These are phyloP conservation scores for Crithidia acanthocephali DNA, from an alignment of 208 protist species.

Conservation along the genomic window DNA sequence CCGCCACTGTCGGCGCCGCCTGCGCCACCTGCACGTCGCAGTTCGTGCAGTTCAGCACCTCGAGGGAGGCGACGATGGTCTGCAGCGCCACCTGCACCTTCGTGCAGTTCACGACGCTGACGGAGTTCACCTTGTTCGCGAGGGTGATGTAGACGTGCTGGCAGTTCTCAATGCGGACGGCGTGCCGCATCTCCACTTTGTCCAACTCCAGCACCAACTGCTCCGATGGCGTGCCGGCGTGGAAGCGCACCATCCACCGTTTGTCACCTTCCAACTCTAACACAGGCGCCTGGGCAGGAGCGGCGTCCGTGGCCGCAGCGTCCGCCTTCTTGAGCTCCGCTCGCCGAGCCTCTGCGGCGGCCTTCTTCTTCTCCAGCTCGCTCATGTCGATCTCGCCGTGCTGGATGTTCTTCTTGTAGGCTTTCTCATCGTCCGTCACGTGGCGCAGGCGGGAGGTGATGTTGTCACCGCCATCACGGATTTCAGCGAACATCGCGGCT, in stretches of 20 bases:
- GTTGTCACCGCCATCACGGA: conserved; percentile 64
- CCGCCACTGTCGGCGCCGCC: conserved; percentile 61
- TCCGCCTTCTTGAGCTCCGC: conserved; percentile 22
- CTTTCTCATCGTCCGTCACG: conserved; percentile 74
- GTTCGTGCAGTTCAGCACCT: conserved; percentile 71
- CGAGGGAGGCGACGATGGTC: conserved; percentile 64
- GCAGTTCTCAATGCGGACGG: conserved; percentile 78
- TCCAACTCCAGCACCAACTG: conserved; percentile 52
- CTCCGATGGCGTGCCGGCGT: conserved; percentile 46
- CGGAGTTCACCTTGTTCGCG: conserved; percentile 81
- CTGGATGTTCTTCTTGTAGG: conserved; percentile 77
- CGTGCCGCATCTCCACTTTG: conserved; percentile 72
- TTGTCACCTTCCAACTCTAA: conserved; percentile 71
- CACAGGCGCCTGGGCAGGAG: conserved; percentile 27
- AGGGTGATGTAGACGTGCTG: conserved; percentile 65
- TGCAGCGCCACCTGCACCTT: conserved; percentile 77
- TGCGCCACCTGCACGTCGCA: conserved; percentile 68
- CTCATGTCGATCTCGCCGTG: conserved; percentile 75
- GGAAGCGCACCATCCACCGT: conserved; percentile 67
- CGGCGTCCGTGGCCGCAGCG: not conserved
- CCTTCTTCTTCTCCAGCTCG: conserved; percentile 64
- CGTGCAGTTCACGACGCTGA: conserved; percentile 71
- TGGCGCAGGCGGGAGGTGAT: conserved; percentile 74
- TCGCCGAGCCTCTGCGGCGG: conserved; percentile 43
- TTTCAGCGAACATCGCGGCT: conserved; percentile 77